Base-by-base conservation (phyloP, 2,329 filamentous ascomycete genomes). In the Tolypocladium ovalisporum region DNA sequence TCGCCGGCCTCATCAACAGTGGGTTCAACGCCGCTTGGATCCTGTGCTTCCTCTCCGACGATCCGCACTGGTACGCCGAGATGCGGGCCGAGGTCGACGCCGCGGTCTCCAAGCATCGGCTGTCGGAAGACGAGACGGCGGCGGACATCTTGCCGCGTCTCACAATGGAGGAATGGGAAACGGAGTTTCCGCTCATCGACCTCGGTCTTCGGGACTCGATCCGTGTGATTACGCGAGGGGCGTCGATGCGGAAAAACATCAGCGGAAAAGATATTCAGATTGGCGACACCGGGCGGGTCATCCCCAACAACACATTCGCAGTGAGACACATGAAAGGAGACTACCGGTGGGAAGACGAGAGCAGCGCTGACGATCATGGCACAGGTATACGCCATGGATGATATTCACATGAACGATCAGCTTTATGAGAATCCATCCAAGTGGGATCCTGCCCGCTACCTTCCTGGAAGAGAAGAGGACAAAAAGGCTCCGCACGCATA, bases 1-100 rank as follows among this genome's bases (percentile, higher is more conserved):
- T 81, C 63, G 80, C 81, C 1, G 81, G 80, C n/a, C 70, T 79
- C 37, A 61, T 83, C n/a, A 84, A 84, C 67, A 79, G 71, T 29
- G 80, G 79, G 42, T 75, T 81, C 64, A 83, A 81, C 61, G 76
- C 78, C 1, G 75, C 76, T 2, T 83, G 76, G 73, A 68, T 83
- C 59, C 65, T 84, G 60, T 59, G 75, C 65, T 74, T 79, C 71
- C 71, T 85, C 56, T 66, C 79, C 56, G 58, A 74, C 56, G 64
- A 79, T 62, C 66, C 73, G 19, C 57, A 75, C 56, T 77, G 83
- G 83, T 72, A 74, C 39, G 60, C 57, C 13, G 70, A 72, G 52
- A 68, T 76, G 1, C 76, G 71, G 34, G 67, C 70, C 9, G 80
- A 85, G 65, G 71, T 84, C 19, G 70, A 77, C 54, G 62, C 60